Percentiles rank a stretch among this genome's conserved stretches.
Conservation (phyloP, 129 eudicot genomes). For the Cynara cardunculus region DNA sequence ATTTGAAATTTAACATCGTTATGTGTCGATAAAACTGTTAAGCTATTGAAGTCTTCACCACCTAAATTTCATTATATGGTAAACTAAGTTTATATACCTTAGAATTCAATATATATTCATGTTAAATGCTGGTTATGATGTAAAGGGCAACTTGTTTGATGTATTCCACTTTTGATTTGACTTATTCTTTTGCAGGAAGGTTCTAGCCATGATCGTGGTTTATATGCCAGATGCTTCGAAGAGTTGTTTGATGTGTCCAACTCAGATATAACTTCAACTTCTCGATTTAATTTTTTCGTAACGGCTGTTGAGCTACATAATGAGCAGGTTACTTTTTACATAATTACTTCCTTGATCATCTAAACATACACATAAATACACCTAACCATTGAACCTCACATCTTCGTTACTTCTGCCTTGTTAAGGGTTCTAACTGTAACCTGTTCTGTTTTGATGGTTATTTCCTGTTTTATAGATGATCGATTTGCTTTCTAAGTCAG, state of each 20-base stretch:
- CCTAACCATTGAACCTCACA: neutral
- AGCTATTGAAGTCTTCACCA: neutral
- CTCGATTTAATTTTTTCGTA: constrained; percentile 77
- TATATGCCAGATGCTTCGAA: constrained; percentile 91
- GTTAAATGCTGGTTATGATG: neutral
- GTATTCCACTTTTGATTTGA: constrained; percentile 3
- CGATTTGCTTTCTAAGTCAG: constrained; percentile 73
- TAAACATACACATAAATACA: neutral
- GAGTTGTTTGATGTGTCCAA: constrained; percentile 97
- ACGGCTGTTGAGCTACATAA: constrained; percentile 78
- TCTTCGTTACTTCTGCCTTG: neutral
- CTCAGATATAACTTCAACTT: constrained; percentile 84
- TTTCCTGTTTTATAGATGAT: constrained; percentile 47
- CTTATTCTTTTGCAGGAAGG: constrained; percentile 73
- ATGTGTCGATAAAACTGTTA: constrained; percentile 8
- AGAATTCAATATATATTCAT: neutral
- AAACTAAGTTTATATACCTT: neutral
- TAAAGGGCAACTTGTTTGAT: neutral
- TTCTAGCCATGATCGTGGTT: constrained; percentile 96
- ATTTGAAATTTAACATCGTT: neutral
- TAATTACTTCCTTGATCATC: neutral
- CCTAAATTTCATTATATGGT: neutral
- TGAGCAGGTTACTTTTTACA: constrained; percentile 65
- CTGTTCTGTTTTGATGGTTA: constrained; percentile 13
- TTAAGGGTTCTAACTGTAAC: neutral